Evolutionary conservation across 208 protist species (phyloP), one percentile per base, ranked within the genome.

Genomic region (Leptomonas pyrrhocoris): DNA sequence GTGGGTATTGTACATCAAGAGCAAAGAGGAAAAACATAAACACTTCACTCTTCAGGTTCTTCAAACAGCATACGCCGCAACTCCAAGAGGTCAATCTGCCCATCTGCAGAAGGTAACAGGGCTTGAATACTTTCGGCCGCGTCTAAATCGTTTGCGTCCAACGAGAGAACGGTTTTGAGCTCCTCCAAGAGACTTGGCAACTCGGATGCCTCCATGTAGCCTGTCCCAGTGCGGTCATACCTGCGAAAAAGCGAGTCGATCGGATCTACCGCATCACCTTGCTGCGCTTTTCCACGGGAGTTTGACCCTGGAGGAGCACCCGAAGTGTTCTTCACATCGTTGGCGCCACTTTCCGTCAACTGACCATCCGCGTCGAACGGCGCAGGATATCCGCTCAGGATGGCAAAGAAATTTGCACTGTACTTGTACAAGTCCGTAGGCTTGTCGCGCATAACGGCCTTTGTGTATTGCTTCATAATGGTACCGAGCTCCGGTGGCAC

Each of bases 381-480:
- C 0, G 81, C 74, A 8, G 74, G 48, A 30, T 84, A 74, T 13
- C 90, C 93, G 51, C 85, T 89, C 56, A 96, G 78, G 27, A 89
- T 85, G 31, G 93, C 90, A 65, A 97, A 97, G 72, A 96, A 97
- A 57, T 97, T 97, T n/a, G 93, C 93, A 43, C 90, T 95, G 77
- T 94, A 97, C 75, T 96, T 96, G 80, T 95, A 95, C 7, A 96
- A 61, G 69, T 95, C 88, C 31, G 79, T 79, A 0, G 91, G 89
- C 34, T 85, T 85, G 68, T 95, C 90, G 9, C 92, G 81, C 12
- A 97, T 80, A 3, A 96, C 88, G 43, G 91, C 93, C 43, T 97
- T 97, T 3, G 93, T 96, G 78, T 95, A 97, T 63, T 97, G 91
- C 68, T 96, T 97, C 85, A 97, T 91, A 38, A 97, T 92, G 19